These are phyloP conservation scores for Alternaria infectoria DNA, from an alignment of 2,329 filamentous ascomycete species.

Conservation along the genomic window DNA sequence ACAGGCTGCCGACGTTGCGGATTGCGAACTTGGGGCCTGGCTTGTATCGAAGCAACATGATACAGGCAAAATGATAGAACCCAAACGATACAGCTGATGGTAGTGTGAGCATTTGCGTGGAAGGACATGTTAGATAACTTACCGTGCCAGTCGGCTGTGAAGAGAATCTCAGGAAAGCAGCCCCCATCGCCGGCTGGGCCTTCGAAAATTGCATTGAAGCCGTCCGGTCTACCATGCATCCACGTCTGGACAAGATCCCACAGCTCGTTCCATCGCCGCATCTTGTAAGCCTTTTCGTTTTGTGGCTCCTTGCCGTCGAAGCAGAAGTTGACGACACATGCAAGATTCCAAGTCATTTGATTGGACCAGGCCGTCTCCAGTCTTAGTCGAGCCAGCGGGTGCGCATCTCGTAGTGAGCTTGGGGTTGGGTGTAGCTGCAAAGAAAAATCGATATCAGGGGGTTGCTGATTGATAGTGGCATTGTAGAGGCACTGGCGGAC, in stretches of 20 bases:
- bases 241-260: slow-evolving; percentile 34
- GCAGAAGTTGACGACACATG: slow-evolving; percentile 38
- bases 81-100: slow-evolving; percentile 31
- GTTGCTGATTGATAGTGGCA: slow-evolving; percentile 40
- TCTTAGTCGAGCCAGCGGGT: slow-evolving; percentile 33
- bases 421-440: slow-evolving; percentile 33
- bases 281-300: slow-evolving; percentile 15
- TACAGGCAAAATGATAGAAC: slow-evolving; percentile 37
- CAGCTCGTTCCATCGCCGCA: slow-evolving; percentile 28
- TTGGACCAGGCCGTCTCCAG: slow-evolving; percentile 43
- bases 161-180: slow-evolving; percentile 34
- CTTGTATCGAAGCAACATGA: slow-evolving; percentile 39
- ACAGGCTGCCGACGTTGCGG: slow-evolving; percentile 23
- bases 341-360: slow-evolving; percentile 43
- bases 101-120: background rate
- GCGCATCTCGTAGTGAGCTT: slow-evolving; percentile 26
- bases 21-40: slow-evolving; percentile 38
- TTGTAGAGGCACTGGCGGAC: slow-evolving; percentile 44
- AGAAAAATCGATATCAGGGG: slow-evolving; percentile 38
- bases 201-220: slow-evolving; percentile 39
- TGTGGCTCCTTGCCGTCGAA: slow-evolving; percentile 26
- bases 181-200: slow-evolving; percentile 16
- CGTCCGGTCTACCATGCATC: slow-evolving; percentile 28
- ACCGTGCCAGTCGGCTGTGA: slow-evolving; percentile 44
- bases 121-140: background rate